Evolutionary conservation across 2,329 filamentous ascomycete genomes (phyloP).

Genomic region (Aspergillus hortae): DNA sequence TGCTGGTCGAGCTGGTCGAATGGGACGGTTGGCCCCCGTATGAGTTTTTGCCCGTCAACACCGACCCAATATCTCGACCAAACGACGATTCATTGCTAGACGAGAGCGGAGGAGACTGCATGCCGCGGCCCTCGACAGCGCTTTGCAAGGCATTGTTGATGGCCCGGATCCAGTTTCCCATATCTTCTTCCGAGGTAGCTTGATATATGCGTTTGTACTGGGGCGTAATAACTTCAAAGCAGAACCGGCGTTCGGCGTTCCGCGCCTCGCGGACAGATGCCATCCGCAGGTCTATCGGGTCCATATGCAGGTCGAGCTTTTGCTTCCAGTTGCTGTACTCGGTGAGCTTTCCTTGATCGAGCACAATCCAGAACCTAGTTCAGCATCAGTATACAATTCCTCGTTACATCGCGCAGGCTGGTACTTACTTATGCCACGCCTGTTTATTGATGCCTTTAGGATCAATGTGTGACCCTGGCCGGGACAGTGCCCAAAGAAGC

Average conservation of each 20-base stretch:
- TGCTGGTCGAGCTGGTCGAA: conserved; percentile 44
- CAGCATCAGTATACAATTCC: conserved; percentile 16
- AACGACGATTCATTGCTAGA: conserved; percentile 53
- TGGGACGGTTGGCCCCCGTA: conserved; percentile 53
- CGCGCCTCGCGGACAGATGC: conserved; percentile 94
- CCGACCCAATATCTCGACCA: conserved; percentile 84
- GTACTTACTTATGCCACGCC: conserved; percentile 90
- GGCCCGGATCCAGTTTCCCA: conserved; percentile 92
- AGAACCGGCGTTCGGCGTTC: conserved; percentile 91
- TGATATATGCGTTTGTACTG: conserved; percentile 96
- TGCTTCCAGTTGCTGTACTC: conserved; percentile 99
- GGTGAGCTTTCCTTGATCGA: conserved; percentile 93
- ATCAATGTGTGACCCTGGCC: conserved; percentile 90
- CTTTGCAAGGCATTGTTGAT: conserved; percentile 98
- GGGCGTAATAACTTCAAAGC: conserved; percentile 97
- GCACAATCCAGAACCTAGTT: conserved; percentile 92
- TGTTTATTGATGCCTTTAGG: conserved; percentile 94
- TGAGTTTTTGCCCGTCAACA: conserved; percentile 86
- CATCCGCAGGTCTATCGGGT: conserved; percentile 94
- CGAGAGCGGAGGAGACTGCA: conserved; percentile 45
- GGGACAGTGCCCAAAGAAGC: conserved; percentile 87
- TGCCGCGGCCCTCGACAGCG: conserved; percentile 78
- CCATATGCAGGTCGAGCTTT: conserved; percentile 92
- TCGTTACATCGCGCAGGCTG: background rate
- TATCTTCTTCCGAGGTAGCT: conserved; percentile 95